Evolutionary conservation across 2,329 filamentous ascomycete species (phyloP), one percentile per base, ranked within the genome.

Genomic region (Ophiostoma novo-ulmi): DNA sequence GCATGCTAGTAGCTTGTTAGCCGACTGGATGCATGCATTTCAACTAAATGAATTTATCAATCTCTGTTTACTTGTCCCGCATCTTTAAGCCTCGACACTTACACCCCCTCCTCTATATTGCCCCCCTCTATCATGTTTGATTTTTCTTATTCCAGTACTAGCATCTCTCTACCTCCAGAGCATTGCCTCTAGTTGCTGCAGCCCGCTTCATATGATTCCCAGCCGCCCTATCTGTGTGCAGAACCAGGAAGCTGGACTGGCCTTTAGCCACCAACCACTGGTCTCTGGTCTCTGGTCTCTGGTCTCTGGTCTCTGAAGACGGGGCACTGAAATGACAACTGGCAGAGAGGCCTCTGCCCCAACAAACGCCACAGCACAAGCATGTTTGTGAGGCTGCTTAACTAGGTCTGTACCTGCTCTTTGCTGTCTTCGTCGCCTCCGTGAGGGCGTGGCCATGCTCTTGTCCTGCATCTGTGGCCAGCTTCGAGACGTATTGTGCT

Each of bases 401-500:
- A 17, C 26, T 7, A 63, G 26, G 14, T 17, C 22, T 66, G 63
- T 22, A 35, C 39, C 39, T 38, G 35, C 17, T 66, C 63, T 5
- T 22, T 39, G 31, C 10, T 11, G 64, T 67, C 39, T 7, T 66
- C 26, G 61, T 41, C n/a, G 35, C 63, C 63, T 39, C 55, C 55
- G 26, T 61, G 55, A 61, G 13, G 55, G 55, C 14, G 55, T 35
- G 26, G 55, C 55, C 55, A 35, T 61, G 55, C 55, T 35, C 55
- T 61, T 31, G 55, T 35, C 22, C 55, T 63, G 58, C 58, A 52
- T 63, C 52, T 48, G 69, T 55, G 63, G 55, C 48, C 48, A 52
- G 48, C 58, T 66, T 70, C 35, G 52, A 55, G 41, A 70, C 39
- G 61, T 44, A 26, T 31, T n/a, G 64, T 48, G 55, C 14, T 35